Base-by-base conservation (phyloP, 2,329 filamentous ascomycete genomes). In the Cladosporium cucumerinum region DNA sequence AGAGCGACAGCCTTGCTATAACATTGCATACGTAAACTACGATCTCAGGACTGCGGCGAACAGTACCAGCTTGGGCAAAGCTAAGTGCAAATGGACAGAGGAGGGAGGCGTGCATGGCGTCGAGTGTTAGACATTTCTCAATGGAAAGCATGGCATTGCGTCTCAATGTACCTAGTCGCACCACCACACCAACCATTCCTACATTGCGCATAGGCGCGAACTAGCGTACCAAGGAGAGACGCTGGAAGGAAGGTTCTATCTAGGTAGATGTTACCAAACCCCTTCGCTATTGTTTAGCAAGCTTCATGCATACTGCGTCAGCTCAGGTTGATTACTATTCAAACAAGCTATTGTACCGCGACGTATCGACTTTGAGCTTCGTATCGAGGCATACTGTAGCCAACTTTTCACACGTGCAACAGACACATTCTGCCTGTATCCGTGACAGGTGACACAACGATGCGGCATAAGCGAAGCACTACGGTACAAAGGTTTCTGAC, bases 1-100 rank as follows among this genome's bases (percentile, higher is more conserved):
- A 1, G 77, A 74, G 0, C 73, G 78, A n/a, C 70, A 84, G 59
- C 82, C 82, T 5, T 86, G 83, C 69, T 84, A 78, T 71, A 79
- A 82, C 67, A 82, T 85, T 65, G 74, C 75, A 3, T 81, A 81
- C 67, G 75, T 81, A 57, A 78, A 82, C 69, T 71, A 81, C 26
- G 72, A 72, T 5, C 58, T 81, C 39, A 74, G 70, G 34, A 74
- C 71, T 1, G 68, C 65, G 16, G 64, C 72, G 62, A 78, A 79
- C 65, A 68, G 66, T 43, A 77, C 76, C 12, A 71, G 68, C 11
- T 72, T 70, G 14, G 77, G 73, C 14, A 71, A 65, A 25, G 77
- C 73, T 3, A 75, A 69, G 23, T 82, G 79, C 70, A 73, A 72
- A 54, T 80, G 76, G 65, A 75, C 74, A 7, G 72, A 69, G 5